Evolutionary conservation across 768 basidiomycete genomes (phyloP), one percentile per base, ranked within the genome.

Genomic region (Inosperma sp.): DNA sequence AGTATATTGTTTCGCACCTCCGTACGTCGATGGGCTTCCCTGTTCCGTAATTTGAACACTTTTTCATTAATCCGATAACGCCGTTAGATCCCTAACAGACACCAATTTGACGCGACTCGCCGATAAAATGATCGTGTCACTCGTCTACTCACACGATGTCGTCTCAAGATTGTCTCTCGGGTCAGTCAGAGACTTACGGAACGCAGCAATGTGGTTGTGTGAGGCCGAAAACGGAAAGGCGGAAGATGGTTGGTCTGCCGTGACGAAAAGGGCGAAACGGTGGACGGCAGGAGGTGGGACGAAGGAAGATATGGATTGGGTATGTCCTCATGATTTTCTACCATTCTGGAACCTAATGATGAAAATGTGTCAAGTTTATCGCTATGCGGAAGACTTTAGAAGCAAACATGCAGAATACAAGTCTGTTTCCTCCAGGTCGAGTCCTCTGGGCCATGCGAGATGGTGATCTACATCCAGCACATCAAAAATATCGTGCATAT

Each of bases 71-170:
- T n/a, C n/a, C n/a, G n/a, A n/a, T 34, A 31, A 26, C 21, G 30
- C 43, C 23, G 26, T 7, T 51, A 87, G 86, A 25, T 81, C 85
- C 46, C 68, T 90, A 9, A 71, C 77, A 21, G 84, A 86, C 54
- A 70, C 80, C 1, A 69, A 74, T 13, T 74, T 92, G 14, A 76
- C 80, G 49, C 76, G 72, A 35, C 73, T 86, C 19, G 76, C 83
- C 1, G 72, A 77, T 34, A 74, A 78, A 33, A 71, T 93, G 17
- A 80, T 92, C 51, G 77, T 81, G 7, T 89, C 88, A 4, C 84
- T 93, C 55, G 82, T 89, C 0, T 85, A 90, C 66, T 89, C 88
- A 7, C 83, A 88, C 62, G 89, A 93, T 56, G 74, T 89, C 52
- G 85, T 93, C 19, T 80, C 87, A 3, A 76, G 90, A 23, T 72